Evolutionary conservation across 495 filamentous ascomycete genomes (phyloP), one percentile per base, ranked within the genome.

Genomic region (Penicillium alfredii): DNA sequence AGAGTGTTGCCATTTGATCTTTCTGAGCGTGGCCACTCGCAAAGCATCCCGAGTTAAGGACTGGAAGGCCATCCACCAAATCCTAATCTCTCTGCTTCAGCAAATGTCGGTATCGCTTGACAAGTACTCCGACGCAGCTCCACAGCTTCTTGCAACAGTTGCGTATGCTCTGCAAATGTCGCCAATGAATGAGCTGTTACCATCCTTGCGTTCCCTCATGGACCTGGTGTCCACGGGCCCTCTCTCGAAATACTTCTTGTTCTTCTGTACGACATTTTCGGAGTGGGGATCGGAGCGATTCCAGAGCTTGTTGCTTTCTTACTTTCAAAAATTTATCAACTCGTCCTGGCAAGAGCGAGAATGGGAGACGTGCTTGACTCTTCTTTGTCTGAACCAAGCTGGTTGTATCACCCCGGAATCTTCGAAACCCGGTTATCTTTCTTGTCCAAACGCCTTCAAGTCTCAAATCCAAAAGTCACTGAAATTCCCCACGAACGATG

Each of bases 281-380:
- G 74, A 85, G 25, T 64, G 88, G 38, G 79, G 84, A 27, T 51
- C 70, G 7, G 82, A 90, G 35, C 72, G 86, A 26, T 98, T 97
- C 55, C 69, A 79, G 27, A 74, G 74, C 33, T 68, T 95, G 8
- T 63, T 93, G 8, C 65, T 87, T 8, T 86, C 86, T 32, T 77
- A 86, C 45, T 86, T 97, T 44, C 82, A 89, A 53, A 86, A 73
- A 80, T 95, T 87, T 45, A 69, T 93, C 41, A 63, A 77, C 38
- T 69, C 72, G 4, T 78, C 83, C 36, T 94, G 88, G 87, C 66
- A 67, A 20, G 58, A 71, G 7, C 74, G 81, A 23, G 80, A 85
- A 44, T 68, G 77, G 40, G 72, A 81, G 47, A 66, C 89, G 18
- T 84, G 77, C 42, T 68, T 84, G 11, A 58, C 85, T 10, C 44